Base-by-base conservation (phyloP, 1,284 basidiomycete genomes). In the Filobasidium uniguttulatum region DNA sequence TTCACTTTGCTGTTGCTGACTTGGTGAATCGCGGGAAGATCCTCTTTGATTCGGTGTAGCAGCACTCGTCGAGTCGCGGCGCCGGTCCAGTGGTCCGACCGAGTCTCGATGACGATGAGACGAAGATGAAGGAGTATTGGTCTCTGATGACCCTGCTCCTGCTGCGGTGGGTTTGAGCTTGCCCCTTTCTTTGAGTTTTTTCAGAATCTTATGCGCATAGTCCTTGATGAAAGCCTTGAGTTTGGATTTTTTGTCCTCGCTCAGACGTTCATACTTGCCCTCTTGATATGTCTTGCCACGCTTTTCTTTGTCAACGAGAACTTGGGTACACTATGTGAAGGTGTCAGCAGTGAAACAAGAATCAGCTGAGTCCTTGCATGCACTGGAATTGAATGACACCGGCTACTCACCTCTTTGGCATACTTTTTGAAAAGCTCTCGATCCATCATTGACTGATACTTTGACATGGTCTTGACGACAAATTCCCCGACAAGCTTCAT, bases 151-250 rank as follows among this genome's bases (percentile, higher is more conserved):
- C 31, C 12, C 19, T 38, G 12, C 10, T 8, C 8, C 19, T 10
- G 12, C 19, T 45, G 23, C 5, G n/a, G n/a, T n/a, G n/a, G n/a
- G n/a, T n/a, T n/a, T n/a, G 25, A 67, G 54, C 48, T 65, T 68
- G 41, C 65, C 63, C 55, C 65, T 65, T n/a, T 61, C 63, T 47
- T 67, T 65, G 12, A 68, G 56, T 41, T 59, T 60, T 46, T 63
- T 63, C 20, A 69, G 49, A 17, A 68, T 53, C 53, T 68, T 67
- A 52, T 68, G 62, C 7, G 63, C 80, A 62, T 82, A 98, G 44
- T 93, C 88, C 65, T 91, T 89, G 34, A 85, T 77, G 65, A 93
- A 99, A 59, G 84, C 80, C 71, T 90, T 94, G 65, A 98, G 89
- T 73, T 97, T 97, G 41, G 67, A 63, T 38, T 76, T 72, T 65